Conservation (phyloP, 2,329 filamentous ascomycete species). For the Lasiodiplodia sp. region DNA sequence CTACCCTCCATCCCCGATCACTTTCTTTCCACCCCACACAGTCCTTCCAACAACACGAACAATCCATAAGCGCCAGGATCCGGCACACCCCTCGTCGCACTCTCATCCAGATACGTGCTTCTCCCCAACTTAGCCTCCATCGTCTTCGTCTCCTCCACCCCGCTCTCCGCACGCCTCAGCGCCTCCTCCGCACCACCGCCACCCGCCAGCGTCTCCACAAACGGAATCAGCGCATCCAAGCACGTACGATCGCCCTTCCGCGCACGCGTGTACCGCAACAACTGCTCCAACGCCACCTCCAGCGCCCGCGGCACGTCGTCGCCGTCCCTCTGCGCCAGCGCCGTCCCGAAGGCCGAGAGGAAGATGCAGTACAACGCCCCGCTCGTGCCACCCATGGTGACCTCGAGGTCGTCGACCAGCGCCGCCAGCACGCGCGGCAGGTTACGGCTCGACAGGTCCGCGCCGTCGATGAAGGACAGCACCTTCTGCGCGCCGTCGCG, state of each 20-base stretch:
- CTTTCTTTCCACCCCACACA: slow-evolving; percentile 32
- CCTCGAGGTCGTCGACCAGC: slow-evolving; percentile 64
- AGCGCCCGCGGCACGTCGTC: slow-evolving; percentile 39
- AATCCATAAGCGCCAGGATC: slow-evolving; percentile 67
- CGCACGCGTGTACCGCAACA: slow-evolving; percentile 76
- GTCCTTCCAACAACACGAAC: slow-evolving; percentile 44
- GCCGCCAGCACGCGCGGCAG: slow-evolving; percentile 60
- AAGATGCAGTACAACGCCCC: slow-evolving; percentile 81
- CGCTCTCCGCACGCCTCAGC: slow-evolving; percentile 73
- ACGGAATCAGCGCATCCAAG: slow-evolving; percentile 85
- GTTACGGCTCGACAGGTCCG: slow-evolving; percentile 53
- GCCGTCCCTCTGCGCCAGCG: slow-evolving; percentile 44
- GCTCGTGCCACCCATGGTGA: slow-evolving; percentile 73
- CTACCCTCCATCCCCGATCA: not conserved
- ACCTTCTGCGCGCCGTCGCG: slow-evolving; percentile 65
- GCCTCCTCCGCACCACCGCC: slow-evolving; percentile 70
- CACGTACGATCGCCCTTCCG: slow-evolving; percentile 83
- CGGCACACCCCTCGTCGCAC: slow-evolving; percentile 49
- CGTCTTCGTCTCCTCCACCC: slow-evolving; percentile 79
- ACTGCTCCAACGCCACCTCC: slow-evolving; percentile 45
- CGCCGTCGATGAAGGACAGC: slow-evolving; percentile 41
- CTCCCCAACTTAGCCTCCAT: slow-evolving; percentile 85
- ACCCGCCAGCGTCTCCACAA: slow-evolving; percentile 71
- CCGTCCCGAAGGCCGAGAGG: slow-evolving; percentile 71
- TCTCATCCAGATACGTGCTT: slow-evolving; percentile 76